Evolutionary conservation across 1,284 basidiomycete genomes (phyloP).

Genomic region (Rhodotorula sp.): DNA sequence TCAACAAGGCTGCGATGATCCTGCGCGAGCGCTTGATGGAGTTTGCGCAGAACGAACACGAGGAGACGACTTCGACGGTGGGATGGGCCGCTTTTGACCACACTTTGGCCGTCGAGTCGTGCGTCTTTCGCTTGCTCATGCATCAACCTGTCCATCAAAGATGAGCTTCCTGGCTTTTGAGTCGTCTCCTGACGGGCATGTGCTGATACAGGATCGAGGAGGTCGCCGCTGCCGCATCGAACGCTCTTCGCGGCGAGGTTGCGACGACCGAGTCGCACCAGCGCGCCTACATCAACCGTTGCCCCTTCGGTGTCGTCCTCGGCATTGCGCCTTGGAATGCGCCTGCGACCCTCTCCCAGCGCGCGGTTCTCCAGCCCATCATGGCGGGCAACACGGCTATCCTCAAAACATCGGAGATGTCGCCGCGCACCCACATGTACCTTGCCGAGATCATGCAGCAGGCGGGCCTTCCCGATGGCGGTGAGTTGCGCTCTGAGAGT

Average conservation of each 20-base stretch:
- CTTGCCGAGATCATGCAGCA: conserved; percentile 51
- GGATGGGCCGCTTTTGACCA: conserved; percentile 41
- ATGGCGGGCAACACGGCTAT: conserved; percentile 48
- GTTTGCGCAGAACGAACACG: conserved; percentile 32
- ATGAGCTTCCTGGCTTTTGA: too few species aligned
- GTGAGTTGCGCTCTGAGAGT: background rate
- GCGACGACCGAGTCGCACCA: conserved; percentile 33
- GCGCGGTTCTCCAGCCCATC: conserved; percentile 49
- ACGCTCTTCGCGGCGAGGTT: conserved; percentile 43
- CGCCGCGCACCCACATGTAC: conserved; percentile 44
- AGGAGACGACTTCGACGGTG: conserved; percentile 41
- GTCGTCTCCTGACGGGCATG: background rate
- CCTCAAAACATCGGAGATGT: conserved; percentile 49
- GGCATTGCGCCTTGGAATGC: conserved; percentile 42
- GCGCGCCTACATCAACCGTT: conserved; percentile 41
- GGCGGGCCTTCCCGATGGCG: conserved; percentile 63
- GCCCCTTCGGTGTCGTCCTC: conserved; percentile 45
- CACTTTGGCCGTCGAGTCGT: conserved; percentile 37
- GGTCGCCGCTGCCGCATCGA: conserved; percentile 36
- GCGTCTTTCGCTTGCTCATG: conserved; percentile 1
- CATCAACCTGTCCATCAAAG: too few species aligned
- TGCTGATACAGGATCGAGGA: conserved; percentile 41
- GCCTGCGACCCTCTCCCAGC: conserved; percentile 45
- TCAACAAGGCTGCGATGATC: conserved; percentile 40
- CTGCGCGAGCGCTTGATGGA: conserved; percentile 35